Evolutionary conservation across 192 early-diverging fungal species (phyloP).

Genomic region (Backusella morwellensis): DNA sequence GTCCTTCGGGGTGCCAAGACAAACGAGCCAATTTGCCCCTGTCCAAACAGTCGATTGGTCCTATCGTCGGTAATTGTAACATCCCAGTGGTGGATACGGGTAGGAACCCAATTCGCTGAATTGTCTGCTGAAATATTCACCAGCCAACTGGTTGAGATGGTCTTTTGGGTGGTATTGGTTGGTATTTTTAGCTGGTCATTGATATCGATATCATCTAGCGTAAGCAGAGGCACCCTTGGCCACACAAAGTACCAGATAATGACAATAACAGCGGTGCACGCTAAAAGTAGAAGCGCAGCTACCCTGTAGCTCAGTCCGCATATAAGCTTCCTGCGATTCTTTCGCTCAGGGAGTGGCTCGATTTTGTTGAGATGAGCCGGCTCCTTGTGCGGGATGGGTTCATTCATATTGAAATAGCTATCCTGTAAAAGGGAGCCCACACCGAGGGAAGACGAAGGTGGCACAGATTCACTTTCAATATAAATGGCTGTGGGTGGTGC

Average conservation of each 20-base stretch:
- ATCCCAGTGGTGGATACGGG: slow-evolving; percentile 14
- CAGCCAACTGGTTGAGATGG: slow-evolving; percentile 16
- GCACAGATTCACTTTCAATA: slow-evolving; percentile 6
- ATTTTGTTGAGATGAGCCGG: neutral
- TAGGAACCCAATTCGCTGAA: slow-evolving; percentile 28
- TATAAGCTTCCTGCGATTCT: neutral
- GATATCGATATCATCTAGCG: slow-evolving; percentile 4
- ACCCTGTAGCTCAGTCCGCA: neutral
- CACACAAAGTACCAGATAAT: slow-evolving; percentile 27
- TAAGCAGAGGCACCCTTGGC: slow-evolving; percentile 14
- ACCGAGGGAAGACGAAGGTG: neutral
- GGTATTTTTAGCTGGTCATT: neutral
- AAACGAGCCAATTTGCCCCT: slow-evolving; percentile 5
- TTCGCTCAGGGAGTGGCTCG: neutral
- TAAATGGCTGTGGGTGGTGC: slow-evolving; percentile 4
- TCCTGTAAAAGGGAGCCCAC: slow-evolving; percentile 3
- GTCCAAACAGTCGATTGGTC: slow-evolving; percentile 13
- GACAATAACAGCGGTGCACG: neutral
- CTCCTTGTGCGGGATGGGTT: neutral
- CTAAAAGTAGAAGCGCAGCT: neutral
- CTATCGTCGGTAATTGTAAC: slow-evolving; percentile 13
- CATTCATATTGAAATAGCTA: neutral
- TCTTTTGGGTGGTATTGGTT: neutral
- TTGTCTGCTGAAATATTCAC: slow-evolving; percentile 30
- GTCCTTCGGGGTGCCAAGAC: slow-evolving; percentile 3